These are phyloP conservation scores for Antitrichia curtipendula DNA, from an alignment of 225 moss, liverwort and hornwort species.

Conservation along the genomic window DNA sequence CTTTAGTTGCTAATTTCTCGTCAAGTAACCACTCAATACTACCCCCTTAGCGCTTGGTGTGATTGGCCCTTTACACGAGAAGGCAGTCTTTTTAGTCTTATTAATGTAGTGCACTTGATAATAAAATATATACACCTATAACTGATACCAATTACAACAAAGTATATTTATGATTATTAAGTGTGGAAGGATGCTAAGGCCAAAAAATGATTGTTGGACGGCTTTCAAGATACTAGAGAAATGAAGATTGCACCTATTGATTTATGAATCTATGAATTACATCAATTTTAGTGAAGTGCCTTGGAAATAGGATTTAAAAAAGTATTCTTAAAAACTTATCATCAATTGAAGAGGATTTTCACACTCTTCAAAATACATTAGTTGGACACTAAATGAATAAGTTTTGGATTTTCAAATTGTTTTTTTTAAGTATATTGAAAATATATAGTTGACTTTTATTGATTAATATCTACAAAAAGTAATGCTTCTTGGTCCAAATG, in stretches of 20 bases:
- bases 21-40: too few relatives aligned
- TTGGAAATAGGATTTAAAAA: neutral
- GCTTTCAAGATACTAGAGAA: neutral
- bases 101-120: neutral
- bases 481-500: too few relatives aligned
- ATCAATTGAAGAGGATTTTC: neutral
- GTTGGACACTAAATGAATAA: neutral
- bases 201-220: neutral
- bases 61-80: neutral
- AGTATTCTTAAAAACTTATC: neutral
- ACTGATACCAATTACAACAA: neutral
- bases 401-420: neutral
- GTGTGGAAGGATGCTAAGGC: neutral
- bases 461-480: too few relatives aligned
- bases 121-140: neutral
- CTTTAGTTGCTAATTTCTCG: too few relatives aligned
- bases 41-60: too few relatives aligned
- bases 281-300: neutral
- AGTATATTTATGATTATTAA: neutral
- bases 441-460: too few relatives aligned
- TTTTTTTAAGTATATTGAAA: too few relatives aligned
- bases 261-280: fast-evolving
- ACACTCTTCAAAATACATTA: neutral
- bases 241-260: neutral
- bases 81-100: neutral